A percentile compares a stretch with the other conserved stretches of the same genome.
phyloP scores from a whole-genome alignment of 2,329 filamentous ascomycete genomes.

The Penicillium sp. region DNA sequence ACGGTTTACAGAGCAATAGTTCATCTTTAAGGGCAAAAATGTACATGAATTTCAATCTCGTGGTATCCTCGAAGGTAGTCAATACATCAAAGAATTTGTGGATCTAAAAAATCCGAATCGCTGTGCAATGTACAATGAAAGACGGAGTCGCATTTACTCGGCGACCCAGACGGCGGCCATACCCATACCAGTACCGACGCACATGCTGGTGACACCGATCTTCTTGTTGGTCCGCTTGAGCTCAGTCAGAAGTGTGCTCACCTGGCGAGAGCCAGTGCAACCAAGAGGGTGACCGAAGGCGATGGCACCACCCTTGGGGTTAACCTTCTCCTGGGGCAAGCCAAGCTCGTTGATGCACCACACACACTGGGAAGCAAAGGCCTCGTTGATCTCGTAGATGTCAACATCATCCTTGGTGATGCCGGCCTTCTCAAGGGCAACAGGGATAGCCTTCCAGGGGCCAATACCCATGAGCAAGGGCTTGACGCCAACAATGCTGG shows the following conservation, averaged over 20 bases:
- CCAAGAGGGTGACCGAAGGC: conserved; percentile 94
- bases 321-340: conserved; percentile 81
- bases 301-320: conserved; percentile 95
- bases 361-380: conserved; percentile 90
- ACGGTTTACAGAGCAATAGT: not conserved
- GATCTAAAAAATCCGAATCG: conserved; percentile 23
- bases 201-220: conserved; percentile 94
- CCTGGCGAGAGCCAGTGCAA: conserved; percentile 89
- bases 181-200: conserved; percentile 93
- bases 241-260: conserved; percentile 89
- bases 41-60: conserved; percentile 14
- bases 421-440: conserved; percentile 82
- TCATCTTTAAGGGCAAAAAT: conserved; percentile 2
- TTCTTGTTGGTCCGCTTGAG: conserved; percentile 78
- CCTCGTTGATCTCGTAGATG: conserved; percentile 99
- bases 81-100: conserved; percentile 19
- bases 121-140: conserved; percentile 20
- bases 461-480: conserved; percentile 95
- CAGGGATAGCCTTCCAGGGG: conserved; percentile 92
- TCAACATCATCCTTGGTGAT: conserved; percentile 88
- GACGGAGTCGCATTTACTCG: conserved; percentile 58
- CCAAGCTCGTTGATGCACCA: conserved; percentile 90
- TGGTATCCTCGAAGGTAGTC: conserved; percentile 23
- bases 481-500: conserved; percentile 81
- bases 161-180: conserved; percentile 97